Evolutionary conservation across 2,329 filamentous ascomycete genomes (phyloP).

Genomic region (Dothiorella sarmentorum): DNA sequence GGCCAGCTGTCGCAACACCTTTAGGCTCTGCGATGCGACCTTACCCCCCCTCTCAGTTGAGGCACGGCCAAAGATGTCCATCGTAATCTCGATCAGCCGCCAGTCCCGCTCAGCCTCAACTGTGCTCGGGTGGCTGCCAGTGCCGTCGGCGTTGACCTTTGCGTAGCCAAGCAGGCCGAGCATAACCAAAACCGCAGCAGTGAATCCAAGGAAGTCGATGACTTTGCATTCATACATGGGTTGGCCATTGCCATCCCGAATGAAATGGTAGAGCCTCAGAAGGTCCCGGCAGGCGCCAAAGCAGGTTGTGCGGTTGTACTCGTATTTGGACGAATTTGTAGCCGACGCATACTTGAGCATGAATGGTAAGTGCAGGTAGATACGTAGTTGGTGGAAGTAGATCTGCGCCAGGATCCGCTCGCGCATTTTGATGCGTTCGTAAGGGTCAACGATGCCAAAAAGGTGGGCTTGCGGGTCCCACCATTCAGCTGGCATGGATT

Average conservation of each 20-base stretch:
- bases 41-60: slow-evolving; percentile 41
- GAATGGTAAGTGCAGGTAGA: slow-evolving; percentile 47
- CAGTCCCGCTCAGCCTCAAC: slow-evolving; percentile 34
- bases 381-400: slow-evolving; percentile 43
- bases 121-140: neutral
- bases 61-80: slow-evolving; percentile 41
- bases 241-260: slow-evolving; percentile 31
- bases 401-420: slow-evolving; percentile 42
- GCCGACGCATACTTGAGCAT: slow-evolving; percentile 37
- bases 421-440: slow-evolving; percentile 27
- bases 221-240: slow-evolving; percentile 47
- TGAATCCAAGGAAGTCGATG: slow-evolving; percentile 48
- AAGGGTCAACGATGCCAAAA: slow-evolving; percentile 33
- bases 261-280: slow-evolving; percentile 38
- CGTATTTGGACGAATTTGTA: slow-evolving; percentile 34
- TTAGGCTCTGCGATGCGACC: slow-evolving; percentile 38
- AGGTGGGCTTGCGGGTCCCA: slow-evolving; percentile 33
- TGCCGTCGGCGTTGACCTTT: slow-evolving; percentile 10
- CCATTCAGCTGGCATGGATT: slow-evolving; percentile 38
- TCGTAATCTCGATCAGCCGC: slow-evolving; percentile 38
- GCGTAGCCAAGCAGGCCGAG: slow-evolving; percentile 42
- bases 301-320: slow-evolving; percentile 39
- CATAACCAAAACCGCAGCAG: slow-evolving; percentile 42
- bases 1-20: slow-evolving; percentile 39
- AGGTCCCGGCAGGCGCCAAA: slow-evolving; percentile 41